phyloP scores from a whole-genome alignment of 108 stramenopile species.

The Epipyxis sp. region DNA sequence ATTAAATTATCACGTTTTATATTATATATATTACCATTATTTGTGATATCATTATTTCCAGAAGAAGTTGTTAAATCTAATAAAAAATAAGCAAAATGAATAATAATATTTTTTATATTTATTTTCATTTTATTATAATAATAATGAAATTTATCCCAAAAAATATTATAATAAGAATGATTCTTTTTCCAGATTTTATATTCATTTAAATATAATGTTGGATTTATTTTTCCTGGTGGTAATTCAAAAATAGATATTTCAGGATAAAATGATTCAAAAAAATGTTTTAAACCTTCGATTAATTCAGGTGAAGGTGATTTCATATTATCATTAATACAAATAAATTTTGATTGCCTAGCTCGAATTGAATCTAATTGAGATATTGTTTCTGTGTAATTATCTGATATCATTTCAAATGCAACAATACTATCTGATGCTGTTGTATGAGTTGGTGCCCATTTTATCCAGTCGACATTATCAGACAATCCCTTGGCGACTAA shows the following conservation, averaged over 20 bases:
- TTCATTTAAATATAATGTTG: constrained; percentile 20
- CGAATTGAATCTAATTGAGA: constrained; percentile 52
- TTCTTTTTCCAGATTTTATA: not conserved
- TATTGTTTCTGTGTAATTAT: constrained; percentile 41
- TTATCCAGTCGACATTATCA: not conserved
- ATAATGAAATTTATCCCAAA: too few species aligned
- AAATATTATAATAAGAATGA: too few species aligned
- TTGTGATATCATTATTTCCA: too few species aligned
- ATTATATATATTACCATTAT: too few species aligned
- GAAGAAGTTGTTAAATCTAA: too few species aligned
- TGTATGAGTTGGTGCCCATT: not conserved
- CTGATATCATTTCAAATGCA: constrained; percentile 55
- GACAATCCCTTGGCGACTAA: not conserved
- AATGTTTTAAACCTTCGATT: constrained; percentile 26
- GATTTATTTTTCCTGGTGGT: not conserved
- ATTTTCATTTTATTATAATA: too few species aligned
- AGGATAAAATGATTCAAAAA: constrained; percentile 43
- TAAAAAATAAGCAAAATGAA: too few species aligned
- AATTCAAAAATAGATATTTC: constrained; percentile 36
- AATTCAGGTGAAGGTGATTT: constrained; percentile 36
- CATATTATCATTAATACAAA: constrained; percentile 63
- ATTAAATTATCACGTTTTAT: too few species aligned
- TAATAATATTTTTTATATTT: too few species aligned
- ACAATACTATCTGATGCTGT: constrained; percentile 32
- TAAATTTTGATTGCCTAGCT: constrained; percentile 50